Evolutionary conservation across 352 stramenopile genomes (phyloP), one percentile per base, ranked within the genome.

Genomic region (Peronospora farinosa): DNA sequence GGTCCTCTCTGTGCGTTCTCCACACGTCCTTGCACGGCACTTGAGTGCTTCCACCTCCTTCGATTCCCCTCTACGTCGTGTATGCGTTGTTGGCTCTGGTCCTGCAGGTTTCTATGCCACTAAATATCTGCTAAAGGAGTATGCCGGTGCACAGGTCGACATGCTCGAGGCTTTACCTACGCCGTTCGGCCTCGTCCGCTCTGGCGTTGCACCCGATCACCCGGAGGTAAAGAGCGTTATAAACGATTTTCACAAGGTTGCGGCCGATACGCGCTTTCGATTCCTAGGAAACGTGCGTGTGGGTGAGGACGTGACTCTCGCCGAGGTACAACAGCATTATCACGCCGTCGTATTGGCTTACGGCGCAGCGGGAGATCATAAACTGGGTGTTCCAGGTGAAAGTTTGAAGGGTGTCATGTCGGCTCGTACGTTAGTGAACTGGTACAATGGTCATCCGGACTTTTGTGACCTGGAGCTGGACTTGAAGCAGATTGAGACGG

Each of bases 221-320:
- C 96, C 92, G 0, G 96, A 99, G 74, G 95, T 99, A 13, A 99
- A 99, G 77, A 97, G 87, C 55, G 96, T 99, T 9, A 91, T 96
- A 67, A 87, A 97, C 57, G 95, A 98, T 67, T 99, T 99, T 66
- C 73, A 95, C 5, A 78, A 95, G 55, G 84, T 97, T 7, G 73
- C 82, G n/a, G 49, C 61, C 1, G 78, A 93, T 33, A 57, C 65
- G 31, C 83, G 84, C 37, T 95, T 97, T 38, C 57, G 63, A 16
- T 97, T 97, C 51, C 74, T 97, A 27, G 89, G 88, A 40, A 97
- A 97, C 65, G 77, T 97, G 44, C 53, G 62, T 32, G 70, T 98
- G 3, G 89, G 86, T 19, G 39, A 86, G 12, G 85, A 97, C 57
- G 67, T 99, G 41, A 72, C 65, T 4, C 58, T 99, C 2, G 37